Base-by-base conservation (phyloP, 2,329 filamentous ascomycete genomes). In the Fusarium poae region DNA sequence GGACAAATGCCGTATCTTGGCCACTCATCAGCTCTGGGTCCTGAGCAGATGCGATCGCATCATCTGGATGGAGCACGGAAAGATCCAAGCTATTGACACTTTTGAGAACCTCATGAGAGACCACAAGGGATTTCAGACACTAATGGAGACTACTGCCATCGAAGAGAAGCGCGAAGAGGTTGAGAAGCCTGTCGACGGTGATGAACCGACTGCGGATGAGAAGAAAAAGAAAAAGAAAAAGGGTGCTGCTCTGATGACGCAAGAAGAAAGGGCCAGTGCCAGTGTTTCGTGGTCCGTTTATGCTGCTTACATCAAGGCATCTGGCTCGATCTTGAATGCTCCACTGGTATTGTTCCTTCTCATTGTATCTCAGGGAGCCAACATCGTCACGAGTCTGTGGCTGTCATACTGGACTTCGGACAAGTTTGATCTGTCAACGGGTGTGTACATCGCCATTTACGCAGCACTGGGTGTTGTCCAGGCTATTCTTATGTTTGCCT, bases 1-100 rank as follows among this genome's bases (percentile, higher is more conserved):
- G 73, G 87, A 95, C 79, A 97, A 97, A 79, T 96, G 93, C 75
- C 88, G 96, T 21, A 91, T 98, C 34, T 84, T 99, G 32, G 96
- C 95, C 1, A 99, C 96, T 0, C 96, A 99, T 79, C 95, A 98
- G 78, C 87, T 98, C 16, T 96, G 97, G 83, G 94, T 98, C 8
- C 86, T 98, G 8, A 94, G 87, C 76, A 90, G 94, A 34, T 97
- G 94, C 73, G 95, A 98, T 77, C 87, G 95, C 34, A 95, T 98
- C 68, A 89, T 98, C 49, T 94, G 94, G 89, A 94, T 99, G 88
- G 92, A 97, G 57, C 89, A 90, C 18, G 96, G 96, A 44, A 88
- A 85, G 55, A 92, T 98, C 56, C 88, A 92, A 77, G 93, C 94
- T 6, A 84, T 97, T 39, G 94, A 96, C 71, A 97, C 94, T 0